These are phyloP conservation scores for Chloranthus sessilifolius DNA, from an alignment of 164 flowering plant genomes.

Conservation along the genomic window DNA sequence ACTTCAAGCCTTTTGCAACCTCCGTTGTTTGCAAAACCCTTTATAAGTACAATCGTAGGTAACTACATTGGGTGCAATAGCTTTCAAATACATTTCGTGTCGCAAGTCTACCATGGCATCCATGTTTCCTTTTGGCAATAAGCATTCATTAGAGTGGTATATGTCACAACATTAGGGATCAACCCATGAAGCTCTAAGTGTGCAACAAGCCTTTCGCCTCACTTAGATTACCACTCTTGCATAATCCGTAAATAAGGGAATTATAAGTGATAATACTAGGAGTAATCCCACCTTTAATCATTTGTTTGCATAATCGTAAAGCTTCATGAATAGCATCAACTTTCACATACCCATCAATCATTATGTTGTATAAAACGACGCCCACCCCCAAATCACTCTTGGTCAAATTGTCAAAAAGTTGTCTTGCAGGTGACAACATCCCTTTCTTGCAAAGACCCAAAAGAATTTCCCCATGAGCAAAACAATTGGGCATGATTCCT, in stretches of 20 bases:
- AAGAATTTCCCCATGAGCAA: conserved; percentile 39
- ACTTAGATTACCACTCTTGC: conserved; percentile 36
- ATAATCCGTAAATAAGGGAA: conserved; percentile 64
- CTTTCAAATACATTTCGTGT: conserved; percentile 43
- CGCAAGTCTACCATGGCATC: conserved; percentile 30
- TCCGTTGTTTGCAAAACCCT: conserved; percentile 50
- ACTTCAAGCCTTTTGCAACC: conserved; percentile 34
- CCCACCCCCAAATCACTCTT: conserved; percentile 25
- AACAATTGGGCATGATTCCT: conserved; percentile 37
- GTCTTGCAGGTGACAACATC: conserved; percentile 47
- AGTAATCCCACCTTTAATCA: conserved; percentile 34
- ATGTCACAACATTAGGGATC: conserved; percentile 53
- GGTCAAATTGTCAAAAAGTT: conserved; percentile 36
- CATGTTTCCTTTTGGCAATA: conserved; percentile 39
- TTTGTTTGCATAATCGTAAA: conserved; percentile 29
- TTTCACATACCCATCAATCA: conserved; percentile 71
- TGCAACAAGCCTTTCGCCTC: conserved; percentile 41
- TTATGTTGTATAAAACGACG: conserved; percentile 52
- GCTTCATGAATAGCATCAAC: conserved; percentile 42
- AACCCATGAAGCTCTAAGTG: conserved; percentile 32
- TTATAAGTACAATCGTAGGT: conserved; percentile 63
- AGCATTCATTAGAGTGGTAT: conserved; percentile 70
- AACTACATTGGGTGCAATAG: conserved; percentile 43
- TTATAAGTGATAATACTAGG: conserved; percentile 73
- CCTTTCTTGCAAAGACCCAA: conserved; percentile 46